A percentile compares a stretch with the other conserved stretches of the same genome.
These are phyloP conservation scores for Daldinia decipiens DNA, from an alignment of 495 filamentous ascomycete genomes.

Conservation along the genomic window DNA sequence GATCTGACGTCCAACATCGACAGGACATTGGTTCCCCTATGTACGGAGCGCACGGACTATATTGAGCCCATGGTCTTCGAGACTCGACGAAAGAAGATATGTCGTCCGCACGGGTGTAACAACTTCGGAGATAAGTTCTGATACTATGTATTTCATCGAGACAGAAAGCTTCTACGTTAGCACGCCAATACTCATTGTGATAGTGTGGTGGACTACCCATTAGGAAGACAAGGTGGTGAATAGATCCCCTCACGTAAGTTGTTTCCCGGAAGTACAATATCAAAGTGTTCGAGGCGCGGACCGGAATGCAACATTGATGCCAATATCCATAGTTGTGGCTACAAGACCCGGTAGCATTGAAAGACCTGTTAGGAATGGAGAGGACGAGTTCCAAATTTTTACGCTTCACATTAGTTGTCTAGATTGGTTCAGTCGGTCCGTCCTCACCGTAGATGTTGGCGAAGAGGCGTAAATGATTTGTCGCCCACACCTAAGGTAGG, in stretches of 20 bases:
- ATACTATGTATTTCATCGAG: slow-evolving; percentile 2
- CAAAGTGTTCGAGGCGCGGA: slow-evolving; percentile 21
- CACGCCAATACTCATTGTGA: slow-evolving; percentile 15
- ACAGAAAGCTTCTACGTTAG: slow-evolving; percentile 6
- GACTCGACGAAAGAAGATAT: slow-evolving; percentile 14
- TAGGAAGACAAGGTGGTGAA: slow-evolving; percentile 24
- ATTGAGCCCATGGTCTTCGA: slow-evolving; percentile 7
- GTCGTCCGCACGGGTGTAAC: background rate
- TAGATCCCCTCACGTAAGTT: slow-evolving; percentile 1
- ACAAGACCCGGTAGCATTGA: slow-evolving; percentile 24
- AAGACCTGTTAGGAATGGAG: slow-evolving; percentile 8
- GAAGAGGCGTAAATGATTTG: slow-evolving; percentile 23
- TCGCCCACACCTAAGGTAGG: slow-evolving; percentile 11
- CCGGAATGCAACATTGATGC: slow-evolving; percentile 16
- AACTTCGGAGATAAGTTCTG: background rate
- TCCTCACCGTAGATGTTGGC: slow-evolving; percentile 8
- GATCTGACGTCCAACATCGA: slow-evolving; percentile 9
- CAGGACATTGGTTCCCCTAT: slow-evolving; percentile 12
- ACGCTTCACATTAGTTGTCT: slow-evolving; percentile 9
- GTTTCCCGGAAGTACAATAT: slow-evolving; percentile 14
- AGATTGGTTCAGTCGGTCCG: slow-evolving; percentile 25
- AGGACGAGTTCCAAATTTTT: slow-evolving; percentile 9
- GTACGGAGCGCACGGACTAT: slow-evolving; percentile 23
- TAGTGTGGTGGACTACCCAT: slow-evolving; percentile 11
- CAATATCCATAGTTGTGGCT: slow-evolving; percentile 26